Conservation (phyloP, 2,329 filamentous ascomycete species). For the Sporothrix schenckii region DNA sequence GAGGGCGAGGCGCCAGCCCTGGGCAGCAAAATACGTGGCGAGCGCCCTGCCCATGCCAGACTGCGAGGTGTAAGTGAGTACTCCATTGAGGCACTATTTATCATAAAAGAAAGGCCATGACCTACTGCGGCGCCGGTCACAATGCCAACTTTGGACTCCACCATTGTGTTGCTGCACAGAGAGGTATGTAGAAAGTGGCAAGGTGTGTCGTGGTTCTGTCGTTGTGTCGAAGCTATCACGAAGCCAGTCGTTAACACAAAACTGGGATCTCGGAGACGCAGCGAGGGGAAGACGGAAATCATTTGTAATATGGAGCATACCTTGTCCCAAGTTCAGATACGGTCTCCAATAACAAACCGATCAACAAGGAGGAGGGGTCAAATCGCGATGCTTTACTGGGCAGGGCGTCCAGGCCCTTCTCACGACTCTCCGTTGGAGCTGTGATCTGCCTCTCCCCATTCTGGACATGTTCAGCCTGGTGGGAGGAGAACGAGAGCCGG, state of each 20-base stretch:
- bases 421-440: conserved; percentile 5
- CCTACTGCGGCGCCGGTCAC: conserved; percentile 33
- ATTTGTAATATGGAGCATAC: neutral
- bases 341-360: neutral
- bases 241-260: neutral
- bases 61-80: neutral
- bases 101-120: neutral
- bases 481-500: conserved; percentile 26
- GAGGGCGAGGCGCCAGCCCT: conserved; percentile 29
- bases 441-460: neutral
- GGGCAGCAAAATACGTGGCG: conserved; percentile 43
- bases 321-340: neutral
- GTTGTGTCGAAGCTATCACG: neutral
- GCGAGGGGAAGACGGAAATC: neutral
- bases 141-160: conserved; percentile 31
- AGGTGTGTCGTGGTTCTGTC: neutral
- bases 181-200: neutral
- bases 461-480: conserved; percentile 20
- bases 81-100: neutral
- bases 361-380: neutral
- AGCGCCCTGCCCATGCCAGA: conserved; percentile 33
- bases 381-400: neutral
- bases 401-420: neutral
- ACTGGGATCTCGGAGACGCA: neutral
- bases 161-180: neutral